phyloP scores from a whole-genome alignment of 208 protist genomes.

The Wallacemonas sp. region DNA sequence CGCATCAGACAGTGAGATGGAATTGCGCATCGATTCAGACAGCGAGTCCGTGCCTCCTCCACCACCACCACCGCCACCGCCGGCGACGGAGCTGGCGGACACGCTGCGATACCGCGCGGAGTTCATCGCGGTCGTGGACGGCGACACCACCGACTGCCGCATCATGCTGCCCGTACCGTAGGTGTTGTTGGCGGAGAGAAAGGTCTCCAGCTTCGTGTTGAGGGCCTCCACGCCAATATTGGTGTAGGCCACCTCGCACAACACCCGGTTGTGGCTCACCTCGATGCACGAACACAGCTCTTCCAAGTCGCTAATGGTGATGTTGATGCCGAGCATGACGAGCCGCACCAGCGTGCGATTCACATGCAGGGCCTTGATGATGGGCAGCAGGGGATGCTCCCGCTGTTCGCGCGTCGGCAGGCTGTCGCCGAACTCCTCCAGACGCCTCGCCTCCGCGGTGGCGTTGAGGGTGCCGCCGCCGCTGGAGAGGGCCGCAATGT shows the following conservation, averaged over 20 bases:
- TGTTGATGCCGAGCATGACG: conserved; percentile 55
- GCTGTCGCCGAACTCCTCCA: conserved; percentile 2
- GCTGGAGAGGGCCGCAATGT: not conserved
- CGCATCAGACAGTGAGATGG: conserved; percentile 2
- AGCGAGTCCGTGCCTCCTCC: not conserved
- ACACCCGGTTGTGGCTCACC: conserved; percentile 43
- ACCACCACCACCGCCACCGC: not conserved
- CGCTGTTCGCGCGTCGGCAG: conserved; percentile 28
- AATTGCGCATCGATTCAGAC: conserved; percentile 23
- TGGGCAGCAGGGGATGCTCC: conserved; percentile 56
- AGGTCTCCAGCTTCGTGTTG: conserved; percentile 64
- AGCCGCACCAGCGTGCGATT: conserved; percentile 52
- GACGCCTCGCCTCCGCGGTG: conserved; percentile 10
- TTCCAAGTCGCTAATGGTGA: conserved; percentile 65
- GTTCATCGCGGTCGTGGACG: conserved; percentile 2
- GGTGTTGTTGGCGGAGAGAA: conserved; percentile 48
- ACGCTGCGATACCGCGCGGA: conserved; percentile 4
- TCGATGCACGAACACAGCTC: conserved; percentile 73
- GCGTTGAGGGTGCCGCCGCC: not conserved
- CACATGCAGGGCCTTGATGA: conserved; percentile 57
- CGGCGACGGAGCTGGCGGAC: not conserved
- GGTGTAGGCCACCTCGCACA: conserved; percentile 58
- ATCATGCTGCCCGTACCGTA: conserved; percentile 4
- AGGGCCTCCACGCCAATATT: conserved; percentile 47
- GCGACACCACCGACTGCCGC: not conserved